phyloP scores from a whole-genome alignment of 257 asterid genomes.

The Solanum verrucosum region DNA sequence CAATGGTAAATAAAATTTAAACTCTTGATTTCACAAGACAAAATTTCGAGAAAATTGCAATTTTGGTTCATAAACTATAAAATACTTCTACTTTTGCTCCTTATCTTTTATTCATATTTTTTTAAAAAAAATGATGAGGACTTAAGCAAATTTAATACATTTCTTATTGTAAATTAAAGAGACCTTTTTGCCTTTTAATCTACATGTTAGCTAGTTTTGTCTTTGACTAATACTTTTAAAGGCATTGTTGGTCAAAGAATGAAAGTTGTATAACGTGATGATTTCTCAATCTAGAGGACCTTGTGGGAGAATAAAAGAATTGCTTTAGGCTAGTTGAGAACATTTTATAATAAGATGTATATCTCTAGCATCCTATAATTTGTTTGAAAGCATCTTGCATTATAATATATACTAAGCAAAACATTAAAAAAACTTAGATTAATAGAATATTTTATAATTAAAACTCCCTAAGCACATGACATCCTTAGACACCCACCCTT shows the following conservation, averaged over 20 bases:
- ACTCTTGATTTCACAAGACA: not conserved
- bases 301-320: not conserved
- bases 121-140: not conserved
- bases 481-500: not conserved
- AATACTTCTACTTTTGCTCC: not conserved
- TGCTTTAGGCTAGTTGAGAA: not conserved
- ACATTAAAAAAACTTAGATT: not conserved
- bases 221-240: not conserved
- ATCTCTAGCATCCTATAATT: not conserved
- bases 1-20: not conserved
- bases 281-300: constrained; percentile 23
- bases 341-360: not conserved
- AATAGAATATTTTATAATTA: not conserved
- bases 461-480: not conserved
- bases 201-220: constrained; percentile 1
- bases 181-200: not conserved
- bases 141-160: not conserved
- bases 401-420: not conserved
- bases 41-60: not conserved
- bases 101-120: not conserved
- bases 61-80: not conserved
- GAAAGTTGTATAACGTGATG: constrained; percentile 10
- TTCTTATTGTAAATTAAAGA: not conserved
- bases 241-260: constrained; percentile 21
- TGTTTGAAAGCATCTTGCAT: not conserved